Conservation (phyloP, 495 filamentous ascomycete genomes). For the Xylaria venustula region DNA sequence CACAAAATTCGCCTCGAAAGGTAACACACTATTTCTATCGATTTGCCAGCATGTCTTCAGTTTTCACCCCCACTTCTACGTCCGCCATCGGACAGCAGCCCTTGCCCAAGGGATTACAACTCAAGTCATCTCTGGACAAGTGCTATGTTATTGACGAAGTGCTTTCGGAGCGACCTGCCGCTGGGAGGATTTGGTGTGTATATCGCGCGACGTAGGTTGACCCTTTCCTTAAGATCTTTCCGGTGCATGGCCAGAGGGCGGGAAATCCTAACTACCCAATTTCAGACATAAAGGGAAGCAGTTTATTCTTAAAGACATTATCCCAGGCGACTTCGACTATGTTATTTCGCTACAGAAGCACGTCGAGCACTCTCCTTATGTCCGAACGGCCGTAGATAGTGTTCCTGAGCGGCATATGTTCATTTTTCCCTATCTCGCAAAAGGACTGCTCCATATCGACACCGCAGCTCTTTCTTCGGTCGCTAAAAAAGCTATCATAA, state of each 20-base stretch:
- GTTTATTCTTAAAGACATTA: constrained; percentile 3
- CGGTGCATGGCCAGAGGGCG: constrained; percentile 4
- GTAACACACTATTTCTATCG: background rate
- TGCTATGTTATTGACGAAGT: constrained; percentile 10
- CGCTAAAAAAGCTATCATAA: constrained; percentile 1
- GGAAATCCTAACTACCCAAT: constrained; percentile 5
- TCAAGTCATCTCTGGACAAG: constrained; percentile 5
- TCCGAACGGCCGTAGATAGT: constrained; percentile 1
- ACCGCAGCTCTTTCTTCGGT: background rate
- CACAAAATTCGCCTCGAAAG: constrained; percentile 4
- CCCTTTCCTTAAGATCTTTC: constrained; percentile 3
- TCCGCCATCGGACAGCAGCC: constrained; percentile 6
- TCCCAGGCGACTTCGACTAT: constrained; percentile 5
- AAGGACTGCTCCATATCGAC: constrained; percentile 5
- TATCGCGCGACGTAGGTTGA: constrained; percentile 3
- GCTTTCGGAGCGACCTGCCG: constrained; percentile 9
- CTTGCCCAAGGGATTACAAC: constrained; percentile 6
- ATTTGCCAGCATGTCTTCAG: constrained; percentile 7
- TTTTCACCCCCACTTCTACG: background rate
- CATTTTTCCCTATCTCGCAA: background rate
- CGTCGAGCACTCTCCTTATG: constrained; percentile 1
- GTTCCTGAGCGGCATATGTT: constrained; percentile 3
- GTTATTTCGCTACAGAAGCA: constrained; percentile 7
- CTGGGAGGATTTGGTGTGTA: constrained; percentile 3
- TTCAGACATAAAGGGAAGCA: constrained; percentile 2